phyloP scores from a whole-genome alignment of 2,329 filamentous ascomycete genomes.

The Botrytis hyacinthi region DNA sequence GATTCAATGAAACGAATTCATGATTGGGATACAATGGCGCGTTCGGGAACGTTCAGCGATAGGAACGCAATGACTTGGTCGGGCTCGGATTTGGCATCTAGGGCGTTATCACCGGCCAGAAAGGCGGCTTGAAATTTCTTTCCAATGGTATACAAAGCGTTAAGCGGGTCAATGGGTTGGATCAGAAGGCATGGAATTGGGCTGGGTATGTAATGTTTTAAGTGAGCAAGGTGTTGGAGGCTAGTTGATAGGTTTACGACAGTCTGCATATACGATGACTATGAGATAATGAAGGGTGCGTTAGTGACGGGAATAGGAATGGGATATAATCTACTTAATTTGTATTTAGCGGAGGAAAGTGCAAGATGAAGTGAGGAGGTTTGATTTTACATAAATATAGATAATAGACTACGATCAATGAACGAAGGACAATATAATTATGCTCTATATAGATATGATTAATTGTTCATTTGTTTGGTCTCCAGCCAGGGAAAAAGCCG shows the following conservation, averaged over 20 bases:
- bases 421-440: background rate
- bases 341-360: background rate
- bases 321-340: background rate
- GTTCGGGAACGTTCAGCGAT: slow-evolving; percentile 26
- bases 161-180: background rate
- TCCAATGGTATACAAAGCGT: background rate
- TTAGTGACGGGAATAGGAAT: background rate
- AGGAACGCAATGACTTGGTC: slow-evolving; percentile 20
- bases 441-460: background rate
- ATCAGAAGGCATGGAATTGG: background rate
- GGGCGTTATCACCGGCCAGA: slow-evolving; percentile 12
- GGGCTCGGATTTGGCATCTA: slow-evolving; percentile 21
- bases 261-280: background rate
- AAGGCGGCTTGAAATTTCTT: slow-evolving; percentile 10
- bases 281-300: background rate
- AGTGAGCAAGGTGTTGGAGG: background rate
- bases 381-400: slow-evolving; percentile 2
- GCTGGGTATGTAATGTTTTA: background rate
- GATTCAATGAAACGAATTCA: slow-evolving; percentile 36
- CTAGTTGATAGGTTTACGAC: background rate
- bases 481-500: background rate
- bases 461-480: background rate
- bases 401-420: background rate
- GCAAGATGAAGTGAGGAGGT: background rate
- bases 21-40: slow-evolving; percentile 37